These are phyloP conservation scores for Xerocomus tenax DNA, from an alignment of 1,284 basidiomycete genomes.

Conservation along the genomic window DNA sequence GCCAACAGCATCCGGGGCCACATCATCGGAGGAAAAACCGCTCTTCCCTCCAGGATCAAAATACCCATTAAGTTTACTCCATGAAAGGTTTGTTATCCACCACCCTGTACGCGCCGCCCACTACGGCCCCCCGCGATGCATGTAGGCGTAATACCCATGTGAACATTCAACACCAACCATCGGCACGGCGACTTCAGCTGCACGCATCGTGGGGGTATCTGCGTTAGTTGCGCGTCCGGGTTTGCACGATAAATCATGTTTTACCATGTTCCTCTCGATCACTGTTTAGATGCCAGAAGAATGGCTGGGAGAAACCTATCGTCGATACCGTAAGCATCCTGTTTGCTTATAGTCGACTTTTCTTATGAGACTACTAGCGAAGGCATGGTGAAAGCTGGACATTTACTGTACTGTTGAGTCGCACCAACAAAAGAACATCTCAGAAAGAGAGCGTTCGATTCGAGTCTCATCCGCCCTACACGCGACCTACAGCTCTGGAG, in stretches of 20 bases:
- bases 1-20: conserved; percentile 8
- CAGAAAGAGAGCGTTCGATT: conserved; percentile 64
- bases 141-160: not conserved
- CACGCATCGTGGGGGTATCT: not conserved
- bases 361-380: conserved; percentile 29
- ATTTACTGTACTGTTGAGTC: conserved; percentile 57
- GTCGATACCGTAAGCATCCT: conserved; percentile 54
- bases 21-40: conserved; percentile 33
- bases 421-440: conserved; percentile 61
- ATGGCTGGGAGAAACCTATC: conserved; percentile 73
- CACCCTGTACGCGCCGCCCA: not conserved
- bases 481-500: conserved; percentile 56
- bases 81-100: conserved; percentile 51
- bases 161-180: not conserved
- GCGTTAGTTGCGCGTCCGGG: conserved; percentile 1
- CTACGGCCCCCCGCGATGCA: conserved; percentile 1
- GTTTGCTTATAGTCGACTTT: not conserved
- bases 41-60: conserved; percentile 79
- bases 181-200: not conserved
- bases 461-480: conserved; percentile 61
- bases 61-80: conserved; percentile 64
- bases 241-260: not conserved
- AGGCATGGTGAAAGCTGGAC: conserved; percentile 46
- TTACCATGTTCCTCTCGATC: not conserved
- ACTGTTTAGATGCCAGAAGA: conserved; percentile 64